Evolutionary conservation across 1,284 basidiomycete species (phyloP).

Genomic region (Puccinia polysora): DNA sequence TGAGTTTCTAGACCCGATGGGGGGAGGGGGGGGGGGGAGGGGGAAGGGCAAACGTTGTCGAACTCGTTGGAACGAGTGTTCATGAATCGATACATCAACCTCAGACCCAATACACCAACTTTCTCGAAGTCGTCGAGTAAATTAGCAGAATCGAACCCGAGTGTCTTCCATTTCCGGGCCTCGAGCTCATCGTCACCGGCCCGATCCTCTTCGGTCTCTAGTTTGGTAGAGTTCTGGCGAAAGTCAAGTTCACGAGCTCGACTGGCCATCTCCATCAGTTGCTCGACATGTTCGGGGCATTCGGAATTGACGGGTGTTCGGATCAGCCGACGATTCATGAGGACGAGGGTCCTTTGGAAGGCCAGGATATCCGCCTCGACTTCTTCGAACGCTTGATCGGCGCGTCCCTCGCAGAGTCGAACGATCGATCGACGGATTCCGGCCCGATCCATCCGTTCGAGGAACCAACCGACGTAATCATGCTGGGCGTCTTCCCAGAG

Average conservation of each 20-base stretch:
- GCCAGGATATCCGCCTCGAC: conserved; percentile 27
- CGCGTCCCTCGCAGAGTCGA: conserved; percentile 67
- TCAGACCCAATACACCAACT: conserved; percentile 77
- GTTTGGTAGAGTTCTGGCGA: conserved; percentile 55
- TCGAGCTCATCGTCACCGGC: conserved; percentile 54
- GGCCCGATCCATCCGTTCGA: conserved; percentile 17
- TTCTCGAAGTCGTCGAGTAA: conserved; percentile 73
- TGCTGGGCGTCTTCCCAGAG: conserved; percentile 7
- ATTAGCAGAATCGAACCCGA: conserved; percentile 75
- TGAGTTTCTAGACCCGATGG: too few relatives aligned
- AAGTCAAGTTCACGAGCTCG: conserved; percentile 59
- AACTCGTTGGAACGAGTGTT: conserved; percentile 71
- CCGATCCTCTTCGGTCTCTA: conserved; percentile 54
- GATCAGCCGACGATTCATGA: conserved; percentile 73
- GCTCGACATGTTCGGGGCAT: conserved; percentile 62
- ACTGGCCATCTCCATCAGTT: conserved; percentile 69
- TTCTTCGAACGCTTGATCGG: conserved; percentile 27
- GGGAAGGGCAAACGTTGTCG: conserved; percentile 61
- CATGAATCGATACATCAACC: conserved; percentile 66
- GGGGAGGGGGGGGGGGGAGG: too few relatives aligned
- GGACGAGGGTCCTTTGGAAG: conserved; percentile 57
- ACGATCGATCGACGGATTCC: conserved; percentile 58
- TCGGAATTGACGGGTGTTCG: conserved; percentile 68
- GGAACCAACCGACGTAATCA: conserved; percentile 14
- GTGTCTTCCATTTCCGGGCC: conserved; percentile 67